Conservation (phyloP, 352 stramenopile species). For the Aphanomyces euteiches region DNA sequence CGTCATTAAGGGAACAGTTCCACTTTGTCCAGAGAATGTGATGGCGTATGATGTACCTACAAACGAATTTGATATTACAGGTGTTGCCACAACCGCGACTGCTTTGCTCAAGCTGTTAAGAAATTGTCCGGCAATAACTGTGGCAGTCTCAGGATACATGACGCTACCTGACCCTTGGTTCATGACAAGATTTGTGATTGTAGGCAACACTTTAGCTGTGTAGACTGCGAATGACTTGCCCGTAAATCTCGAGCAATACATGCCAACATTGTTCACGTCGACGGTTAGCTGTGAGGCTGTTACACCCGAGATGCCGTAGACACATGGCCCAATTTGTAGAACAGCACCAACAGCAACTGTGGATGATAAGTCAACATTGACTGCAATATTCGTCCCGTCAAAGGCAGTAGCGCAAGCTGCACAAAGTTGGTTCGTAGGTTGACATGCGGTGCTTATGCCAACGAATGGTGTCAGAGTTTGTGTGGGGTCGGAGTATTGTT, state of each 20-base stretch:
- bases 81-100: conserved; percentile 41
- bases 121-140: conserved; percentile 39
- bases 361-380: conserved; percentile 32
- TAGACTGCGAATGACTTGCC: conserved; percentile 46
- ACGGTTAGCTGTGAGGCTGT: conserved; percentile 42
- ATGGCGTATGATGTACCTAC: conserved; percentile 61
- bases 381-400: conserved; percentile 49
- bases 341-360: conserved; percentile 33
- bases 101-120: conserved; percentile 55
- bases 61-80: conserved; percentile 44
- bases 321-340: conserved; percentile 53
- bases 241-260: conserved; percentile 51
- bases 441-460: conserved; percentile 57
- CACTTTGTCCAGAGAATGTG: conserved; percentile 58
- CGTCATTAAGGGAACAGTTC: conserved; percentile 50
- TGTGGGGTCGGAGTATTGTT: conserved; percentile 81
- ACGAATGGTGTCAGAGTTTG: conserved; percentile 36
- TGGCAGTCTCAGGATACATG: conserved; percentile 36
- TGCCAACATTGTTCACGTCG: conserved; percentile 42
- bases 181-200: conserved; percentile 29
- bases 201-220: conserved; percentile 46
- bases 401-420: conserved; percentile 64
- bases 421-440: conserved; percentile 42
- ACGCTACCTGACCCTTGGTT: conserved; percentile 7
- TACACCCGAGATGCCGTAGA: conserved; percentile 45